A percentile compares a stretch with the other conserved stretches of the same genome.
Conservation (phyloP, 495 filamentous ascomycete genomes). For the Penicillium turbatum region DNA sequence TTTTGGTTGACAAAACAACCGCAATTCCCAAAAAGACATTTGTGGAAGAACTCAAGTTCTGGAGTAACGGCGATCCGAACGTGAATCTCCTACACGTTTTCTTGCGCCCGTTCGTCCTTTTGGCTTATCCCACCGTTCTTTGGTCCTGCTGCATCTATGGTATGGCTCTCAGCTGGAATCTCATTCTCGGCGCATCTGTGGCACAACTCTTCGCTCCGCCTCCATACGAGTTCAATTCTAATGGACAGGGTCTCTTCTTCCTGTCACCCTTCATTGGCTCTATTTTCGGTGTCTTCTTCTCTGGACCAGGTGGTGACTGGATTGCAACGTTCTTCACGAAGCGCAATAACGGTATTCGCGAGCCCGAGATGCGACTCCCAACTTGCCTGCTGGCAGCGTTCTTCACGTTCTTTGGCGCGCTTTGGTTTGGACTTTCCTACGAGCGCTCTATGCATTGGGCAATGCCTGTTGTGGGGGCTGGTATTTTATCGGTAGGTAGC, state of each 20-base stretch:
- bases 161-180: slow-evolving; percentile 36
- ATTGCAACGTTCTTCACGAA: slow-evolving; percentile 47
- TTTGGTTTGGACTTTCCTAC: slow-evolving; percentile 17
- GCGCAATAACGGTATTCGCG: slow-evolving; percentile 47
- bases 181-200: slow-evolving; percentile 50
- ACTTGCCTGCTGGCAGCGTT: slow-evolving; percentile 23
- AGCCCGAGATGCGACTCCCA: slow-evolving; percentile 53
- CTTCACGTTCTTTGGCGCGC: slow-evolving; percentile 19
- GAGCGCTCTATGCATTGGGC: slow-evolving; percentile 17
- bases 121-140: slow-evolving; percentile 46
- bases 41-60: slow-evolving; percentile 35
- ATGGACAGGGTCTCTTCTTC: slow-evolving; percentile 46
- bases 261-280: slow-evolving; percentile 46
- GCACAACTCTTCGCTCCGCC: slow-evolving; percentile 46
- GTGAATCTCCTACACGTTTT: slow-evolving; percentile 42
- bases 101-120: slow-evolving; percentile 43
- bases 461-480: slow-evolving; percentile 21
- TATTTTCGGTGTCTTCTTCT: slow-evolving; percentile 45
- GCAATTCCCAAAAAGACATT: slow-evolving; percentile 21
- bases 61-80: slow-evolving; percentile 32
- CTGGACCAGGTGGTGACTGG: slow-evolving; percentile 45
- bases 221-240: slow-evolving; percentile 48
- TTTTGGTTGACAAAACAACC: not conserved
- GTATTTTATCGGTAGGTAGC: slow-evolving; percentile 21
- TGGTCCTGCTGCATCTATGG: slow-evolving; percentile 43